Evolutionary conservation across 108 stramenopile species (phyloP), one percentile per base, ranked within the genome.

Genomic region (Stephanodiscus triporus): DNA sequence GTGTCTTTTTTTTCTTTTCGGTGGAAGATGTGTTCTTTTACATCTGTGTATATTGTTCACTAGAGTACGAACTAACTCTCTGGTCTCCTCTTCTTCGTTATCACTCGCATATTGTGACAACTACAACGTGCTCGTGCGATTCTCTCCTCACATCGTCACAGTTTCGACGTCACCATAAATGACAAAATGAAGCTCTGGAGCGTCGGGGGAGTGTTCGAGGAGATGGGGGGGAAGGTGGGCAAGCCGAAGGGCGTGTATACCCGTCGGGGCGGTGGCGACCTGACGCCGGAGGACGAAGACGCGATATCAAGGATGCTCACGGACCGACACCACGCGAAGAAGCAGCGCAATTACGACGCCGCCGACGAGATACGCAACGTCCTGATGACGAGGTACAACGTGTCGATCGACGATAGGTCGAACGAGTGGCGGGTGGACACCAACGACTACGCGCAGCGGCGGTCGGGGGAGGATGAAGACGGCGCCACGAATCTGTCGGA

Each of bases 141-240:
- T n/a, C n/a, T n/a, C n/a, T n/a, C n/a, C n/a, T n/a, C n/a, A n/a
- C n/a, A n/a, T n/a, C n/a, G n/a, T n/a, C n/a, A n/a, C n/a, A n/a
- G n/a, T n/a, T n/a, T 62, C 58, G 78, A 86, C 58, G 82, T 91
- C 11, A 29, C 61, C 13, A 75, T 91, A 42, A 65, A 91, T 56
- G 89, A 91, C 58, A 80, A 82, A 32, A 48, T 61, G 4, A 61
- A 56, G 30, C 62, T 66, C 19, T 91, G 89, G 89, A 66, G 63
- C 22, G 74, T 85, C 19, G 87, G 82, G 17, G 84, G 82, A 24
- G 76, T 76, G 36, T 86, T 88, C 67, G 84, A 76, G 45, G 71
- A 49, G 29, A 51, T 59, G 34, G 66, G 66, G 6, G 66, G 50
- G 10, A 54, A 54, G 49, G 37, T 51, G 34, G 61, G 32, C 8